phyloP scores from a whole-genome alignment of 768 basidiomycete genomes.

The Tricholoma sp. region DNA sequence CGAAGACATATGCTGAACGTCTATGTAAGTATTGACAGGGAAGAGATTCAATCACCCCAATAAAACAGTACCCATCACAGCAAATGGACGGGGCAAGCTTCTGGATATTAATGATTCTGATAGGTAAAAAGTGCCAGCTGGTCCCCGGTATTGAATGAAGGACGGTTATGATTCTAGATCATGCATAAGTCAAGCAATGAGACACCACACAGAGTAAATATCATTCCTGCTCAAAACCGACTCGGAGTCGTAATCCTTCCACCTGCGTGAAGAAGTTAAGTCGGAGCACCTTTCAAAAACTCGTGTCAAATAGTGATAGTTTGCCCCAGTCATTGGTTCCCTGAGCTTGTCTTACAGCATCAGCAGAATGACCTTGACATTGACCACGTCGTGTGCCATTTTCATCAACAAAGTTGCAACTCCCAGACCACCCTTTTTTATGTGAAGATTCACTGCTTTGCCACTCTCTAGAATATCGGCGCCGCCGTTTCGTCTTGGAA shows the following conservation, averaged over 20 bases:
- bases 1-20: conserved; percentile 56
- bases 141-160: not conserved
- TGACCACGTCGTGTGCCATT: conserved; percentile 16
- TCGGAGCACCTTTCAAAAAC: not conserved
- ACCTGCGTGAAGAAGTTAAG: conserved; percentile 7
- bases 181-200: not conserved
- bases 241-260: conserved; percentile 11
- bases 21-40: not conserved
- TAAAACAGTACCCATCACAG: not conserved
- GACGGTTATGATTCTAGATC: not conserved
- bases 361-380: conserved; percentile 18
- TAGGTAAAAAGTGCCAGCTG: not conserved
- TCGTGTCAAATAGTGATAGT: conserved; percentile 4
- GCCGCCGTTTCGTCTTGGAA: conserved; percentile 13
- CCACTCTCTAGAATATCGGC: conserved; percentile 16
- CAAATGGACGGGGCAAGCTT: not conserved
- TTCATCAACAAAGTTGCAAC: conserved; percentile 17
- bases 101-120: not conserved
- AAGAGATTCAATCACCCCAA: no score
- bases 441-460: conserved; percentile 15
- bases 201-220: not conserved
- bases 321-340: conserved; percentile 16
- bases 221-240: conserved; percentile 13
- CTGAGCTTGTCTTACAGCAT: conserved; percentile 14
- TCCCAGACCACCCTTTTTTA: conserved; percentile 22